Base-by-base conservation (phyloP, 2,329 filamentous ascomycete species). In the Aureobasidium musti region DNA sequence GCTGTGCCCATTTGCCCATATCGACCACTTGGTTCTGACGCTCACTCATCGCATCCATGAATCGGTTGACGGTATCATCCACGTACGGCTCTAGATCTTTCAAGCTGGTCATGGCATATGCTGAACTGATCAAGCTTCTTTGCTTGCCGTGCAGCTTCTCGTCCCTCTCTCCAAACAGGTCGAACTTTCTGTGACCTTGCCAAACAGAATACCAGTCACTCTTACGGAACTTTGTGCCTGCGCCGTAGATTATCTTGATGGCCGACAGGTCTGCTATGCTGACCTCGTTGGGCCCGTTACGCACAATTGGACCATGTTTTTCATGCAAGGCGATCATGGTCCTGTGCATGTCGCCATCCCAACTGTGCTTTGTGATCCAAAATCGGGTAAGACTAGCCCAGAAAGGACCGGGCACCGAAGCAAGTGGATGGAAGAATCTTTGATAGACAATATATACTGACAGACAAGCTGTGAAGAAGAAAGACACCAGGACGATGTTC, bases 151-250 rank as follows among this genome's bases (percentile, higher is more conserved):
- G 80, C 19, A 78, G 69, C 35, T 68, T 68, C 65, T 78, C 76
- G 52, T 78, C 70, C 8, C 74, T 70, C 56, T 79, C 78, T 13
- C 75, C 72, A 68, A 80, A 81, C 3, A 81, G 72, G 60, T 79
- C 76, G 50, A 78, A 76, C 63, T 76, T 76, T 8, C 77, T 73
- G 43, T 75, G 73, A 19, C 75, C 78, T 70, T 79, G 78, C 74
- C 72, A 79, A 37, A 76, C 75, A 21, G 71, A 72, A 67, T 82
- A 82, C 74, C 77, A 81, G 3, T 73, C 68, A 1, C 73, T 75
- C 67, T 82, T 82, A 3, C 74, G 68, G 57, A 79, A 82, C 5
- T 76, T 76, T 28, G 76, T 75, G 1, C 79, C 79, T 5, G 79
- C 75, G 2, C 73, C 74, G 49, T 76, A 77, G 30, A 77, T 76